Conservation (phyloP, 257 asterid species). For the Nicotiana noctiflora region DNA sequence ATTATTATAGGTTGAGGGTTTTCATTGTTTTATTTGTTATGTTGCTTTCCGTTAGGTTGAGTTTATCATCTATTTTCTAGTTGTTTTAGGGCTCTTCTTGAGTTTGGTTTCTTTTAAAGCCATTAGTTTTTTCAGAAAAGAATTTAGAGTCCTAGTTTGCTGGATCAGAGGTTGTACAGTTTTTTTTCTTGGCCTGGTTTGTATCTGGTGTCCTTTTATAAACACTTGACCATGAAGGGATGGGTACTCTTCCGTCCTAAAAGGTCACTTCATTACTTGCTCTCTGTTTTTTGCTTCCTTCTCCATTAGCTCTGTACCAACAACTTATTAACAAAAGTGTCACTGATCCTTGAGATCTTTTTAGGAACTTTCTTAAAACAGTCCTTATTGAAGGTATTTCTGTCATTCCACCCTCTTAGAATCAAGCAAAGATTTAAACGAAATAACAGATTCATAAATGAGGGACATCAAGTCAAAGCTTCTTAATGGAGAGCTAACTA, state of each 20-base stretch:
- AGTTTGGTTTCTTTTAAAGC: not conserved
- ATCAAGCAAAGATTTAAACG: not conserved
- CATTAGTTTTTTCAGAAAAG: too few relatives aligned
- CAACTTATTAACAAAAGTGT: not conserved
- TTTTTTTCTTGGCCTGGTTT: not conserved
- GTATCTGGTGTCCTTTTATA: not conserved
- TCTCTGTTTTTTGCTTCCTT: not conserved
- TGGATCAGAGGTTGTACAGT: not conserved
- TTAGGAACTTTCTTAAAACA: not conserved
- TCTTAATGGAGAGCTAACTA: not conserved
- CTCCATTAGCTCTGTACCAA: not conserved
- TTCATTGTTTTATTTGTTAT: not conserved
- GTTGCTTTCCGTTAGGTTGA: not conserved
- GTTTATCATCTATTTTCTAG: not conserved
- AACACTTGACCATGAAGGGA: not conserved
- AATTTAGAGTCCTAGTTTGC: not conserved
- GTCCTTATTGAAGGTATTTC: not conserved
- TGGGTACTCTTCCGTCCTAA: not conserved
- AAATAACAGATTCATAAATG: not conserved
- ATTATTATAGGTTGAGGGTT: not conserved
- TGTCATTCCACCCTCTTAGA: not conserved
- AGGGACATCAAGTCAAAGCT: not conserved
- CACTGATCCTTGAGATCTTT: not conserved
- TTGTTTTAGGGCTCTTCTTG: not conserved
- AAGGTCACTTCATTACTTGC: not conserved